A percentile compares a stretch with the other conserved stretches of the same genome.
Evolutionary conservation across 192 early-diverging fungal species (phyloP).

Genomic region (Dispira simplex): DNA sequence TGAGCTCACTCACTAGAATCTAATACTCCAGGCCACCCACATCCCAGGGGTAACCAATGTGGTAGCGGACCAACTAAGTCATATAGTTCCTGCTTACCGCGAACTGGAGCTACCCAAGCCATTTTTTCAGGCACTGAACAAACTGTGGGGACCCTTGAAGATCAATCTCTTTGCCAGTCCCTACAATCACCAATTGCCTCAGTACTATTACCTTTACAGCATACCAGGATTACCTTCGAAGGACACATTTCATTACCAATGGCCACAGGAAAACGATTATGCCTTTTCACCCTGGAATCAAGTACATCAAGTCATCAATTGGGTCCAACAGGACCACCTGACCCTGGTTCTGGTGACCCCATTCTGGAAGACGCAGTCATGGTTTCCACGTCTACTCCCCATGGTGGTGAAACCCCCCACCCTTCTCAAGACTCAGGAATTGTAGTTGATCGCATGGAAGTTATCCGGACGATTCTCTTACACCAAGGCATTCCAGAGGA

Average conservation of each 20-base stretch:
- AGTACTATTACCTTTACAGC: neutral
- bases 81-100: too few species aligned
- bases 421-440: neutral
- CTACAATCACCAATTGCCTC: neutral
- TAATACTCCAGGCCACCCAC: too few species aligned
- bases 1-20: neutral
- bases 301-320: too few species aligned
- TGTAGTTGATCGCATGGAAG: too few species aligned
- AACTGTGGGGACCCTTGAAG: neutral
- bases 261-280: neutral
- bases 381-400: too few species aligned
- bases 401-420: neutral
- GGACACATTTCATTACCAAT: neutral
- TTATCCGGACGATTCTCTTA: neutral
- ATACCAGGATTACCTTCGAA: neutral
- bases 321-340: too few species aligned
- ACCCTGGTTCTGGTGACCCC: too few species aligned
- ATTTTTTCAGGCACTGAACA: neutral
- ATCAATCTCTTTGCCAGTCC: slow-evolving; percentile 2
- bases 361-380: too few species aligned
- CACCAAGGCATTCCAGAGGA: too few species aligned
- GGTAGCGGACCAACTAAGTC: neutral
- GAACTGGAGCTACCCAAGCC: neutral
- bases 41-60: too few species aligned
- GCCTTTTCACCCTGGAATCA: neutral